Conservation (phyloP, 2,329 filamentous ascomycete species). For the Fusarium sp. region DNA sequence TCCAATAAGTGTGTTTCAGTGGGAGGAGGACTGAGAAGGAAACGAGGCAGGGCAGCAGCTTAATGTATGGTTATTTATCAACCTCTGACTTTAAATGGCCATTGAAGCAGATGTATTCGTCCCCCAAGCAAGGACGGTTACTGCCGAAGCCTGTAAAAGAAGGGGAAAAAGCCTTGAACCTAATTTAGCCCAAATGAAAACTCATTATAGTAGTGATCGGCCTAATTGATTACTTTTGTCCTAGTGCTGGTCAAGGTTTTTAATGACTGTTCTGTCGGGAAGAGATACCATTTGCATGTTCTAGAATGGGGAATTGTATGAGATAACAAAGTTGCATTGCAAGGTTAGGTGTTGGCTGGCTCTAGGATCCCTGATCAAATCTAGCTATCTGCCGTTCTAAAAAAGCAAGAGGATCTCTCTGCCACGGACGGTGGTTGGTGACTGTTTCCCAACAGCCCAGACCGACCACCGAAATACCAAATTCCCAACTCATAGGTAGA, state of each 20-base stretch:
- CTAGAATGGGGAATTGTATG: constrained; percentile 16
- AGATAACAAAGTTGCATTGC: constrained; percentile 10
- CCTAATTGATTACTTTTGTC: not conserved
- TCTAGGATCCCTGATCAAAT: not conserved
- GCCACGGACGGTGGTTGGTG: constrained; percentile 4
- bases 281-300: constrained; percentile 23
- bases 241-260: constrained; percentile 10
- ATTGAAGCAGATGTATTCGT: not conserved
- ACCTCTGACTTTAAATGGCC: not conserved
- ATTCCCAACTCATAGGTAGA: constrained; percentile 3
- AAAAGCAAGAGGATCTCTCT: not conserved
- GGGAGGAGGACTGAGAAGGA: constrained; percentile 9
- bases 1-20: constrained; percentile 10
- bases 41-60: constrained; percentile 3
- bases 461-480: constrained; percentile 4
- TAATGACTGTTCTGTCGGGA: constrained; percentile 11
- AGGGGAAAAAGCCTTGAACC: constrained; percentile 1
- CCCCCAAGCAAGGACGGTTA: not conserved
- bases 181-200: constrained; percentile 9
- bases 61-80: not conserved
- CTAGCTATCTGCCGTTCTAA: not conserved
- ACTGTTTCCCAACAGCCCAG: not conserved
- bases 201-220: constrained; percentile 6
- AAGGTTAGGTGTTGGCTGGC: not conserved
- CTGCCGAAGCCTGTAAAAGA: not conserved